Base-by-base conservation (phyloP, 306 rosid genomes). In the Betula pendula region DNA sequence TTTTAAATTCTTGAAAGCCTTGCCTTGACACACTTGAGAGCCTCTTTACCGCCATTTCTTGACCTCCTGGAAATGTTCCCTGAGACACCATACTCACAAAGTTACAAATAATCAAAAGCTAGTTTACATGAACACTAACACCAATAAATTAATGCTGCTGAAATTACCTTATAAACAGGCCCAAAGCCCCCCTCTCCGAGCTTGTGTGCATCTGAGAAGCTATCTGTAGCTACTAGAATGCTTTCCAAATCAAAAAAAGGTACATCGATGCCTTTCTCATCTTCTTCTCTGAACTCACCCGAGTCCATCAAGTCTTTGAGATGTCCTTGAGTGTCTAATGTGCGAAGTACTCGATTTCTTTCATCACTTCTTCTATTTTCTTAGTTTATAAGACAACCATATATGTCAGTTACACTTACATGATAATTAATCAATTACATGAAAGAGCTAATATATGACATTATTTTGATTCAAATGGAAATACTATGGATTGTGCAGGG, bases 151-250 rank as follows among this genome's bases (percentile, higher is more conserved):
- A 42, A 73, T 1, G 13, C 5, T 45, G 74, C 31, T 40, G 5
- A 7, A 8, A 38, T 77, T 13, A 86, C 89, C 90, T 82, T 88
- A 38, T 84, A 88, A 1, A 90, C 92, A 14, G 88, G 84, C 11
- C 95, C 95, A 79, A 77, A 90, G 59, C 95, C 94, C 20, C 92
- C 94, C 68, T 12, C 72, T 52, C 90, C 92, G 13, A 82, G 83
- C 75, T 81, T 82, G 71, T 85, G 83, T 70, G 77, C 75, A 29
- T 89, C 80, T 17, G 93, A 85, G 66, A 90, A 88, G 47, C 81
- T 59, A 60, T 88, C 73, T 31, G 89, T 90, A 5, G 92, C 94
- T 0, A 6, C 78, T 3, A 75, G 8, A 20, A 90, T 65, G 33
- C 83, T 74, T 22, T 35, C 77, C 35, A 86, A 66, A 75, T 71